Percentiles rank a stretch among this genome's conserved stretches.
Conservation (phyloP, 2,329 filamentous ascomycete genomes). For the Cercospora canescens region DNA sequence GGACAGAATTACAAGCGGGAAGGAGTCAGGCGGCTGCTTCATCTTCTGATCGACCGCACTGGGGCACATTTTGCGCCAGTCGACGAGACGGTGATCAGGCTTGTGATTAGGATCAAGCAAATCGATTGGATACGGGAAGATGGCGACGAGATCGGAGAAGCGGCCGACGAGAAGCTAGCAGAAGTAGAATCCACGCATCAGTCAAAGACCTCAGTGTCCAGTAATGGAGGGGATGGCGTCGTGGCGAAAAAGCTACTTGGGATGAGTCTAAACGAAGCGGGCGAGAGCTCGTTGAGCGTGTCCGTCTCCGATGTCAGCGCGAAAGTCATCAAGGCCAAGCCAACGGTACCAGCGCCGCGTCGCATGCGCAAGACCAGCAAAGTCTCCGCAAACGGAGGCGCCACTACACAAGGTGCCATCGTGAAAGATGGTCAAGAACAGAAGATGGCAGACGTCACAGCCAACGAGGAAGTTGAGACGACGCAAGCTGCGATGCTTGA, state of each 20-base stretch:
- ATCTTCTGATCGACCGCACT: slow-evolving; percentile 56
- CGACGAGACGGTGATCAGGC: slow-evolving; percentile 75
- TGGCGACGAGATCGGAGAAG: slow-evolving; percentile 32
- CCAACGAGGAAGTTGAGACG: neutral
- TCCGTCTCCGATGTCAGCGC: slow-evolving; percentile 75
- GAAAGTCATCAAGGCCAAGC: slow-evolving; percentile 72
- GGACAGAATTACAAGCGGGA: slow-evolving; percentile 84
- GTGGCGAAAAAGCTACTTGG: slow-evolving; percentile 61
- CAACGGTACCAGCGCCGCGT: slow-evolving; percentile 78
- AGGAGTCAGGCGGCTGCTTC: slow-evolving; percentile 76
- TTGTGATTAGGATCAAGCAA: slow-evolving; percentile 68
- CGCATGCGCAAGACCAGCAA: slow-evolving; percentile 46
- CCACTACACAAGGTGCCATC: slow-evolving; percentile 10
- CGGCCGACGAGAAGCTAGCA: slow-evolving; percentile 22
- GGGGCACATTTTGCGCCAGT: slow-evolving; percentile 73
- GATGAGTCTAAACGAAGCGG: slow-evolving; percentile 68
- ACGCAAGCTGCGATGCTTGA: slow-evolving; percentile 7
- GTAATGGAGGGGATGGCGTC: slow-evolving; percentile 14
- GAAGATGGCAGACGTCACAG: neutral
- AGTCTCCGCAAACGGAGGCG: slow-evolving; percentile 11
- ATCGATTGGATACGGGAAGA: slow-evolving; percentile 40
- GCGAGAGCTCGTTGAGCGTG: slow-evolving; percentile 66
- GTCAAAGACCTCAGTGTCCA: neutral
- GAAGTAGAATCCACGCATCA: slow-evolving; percentile 29
- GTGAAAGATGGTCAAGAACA: slow-evolving; percentile 6